These are phyloP conservation scores for Podospora comata DNA, from an alignment of 495 filamentous ascomycete genomes.

Conservation along the genomic window DNA sequence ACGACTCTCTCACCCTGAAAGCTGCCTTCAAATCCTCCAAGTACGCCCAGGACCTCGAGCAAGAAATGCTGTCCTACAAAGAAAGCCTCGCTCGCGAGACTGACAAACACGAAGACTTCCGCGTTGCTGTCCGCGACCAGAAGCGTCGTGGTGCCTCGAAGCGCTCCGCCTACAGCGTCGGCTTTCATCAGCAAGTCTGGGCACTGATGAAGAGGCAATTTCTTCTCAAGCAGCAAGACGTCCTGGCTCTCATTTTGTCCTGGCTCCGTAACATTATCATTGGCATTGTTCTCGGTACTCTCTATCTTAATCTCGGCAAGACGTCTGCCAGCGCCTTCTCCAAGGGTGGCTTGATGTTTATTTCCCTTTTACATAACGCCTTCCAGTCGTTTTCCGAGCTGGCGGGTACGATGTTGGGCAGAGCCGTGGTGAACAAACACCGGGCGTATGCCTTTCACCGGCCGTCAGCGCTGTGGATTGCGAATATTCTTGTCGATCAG, in stretches of 20 bases:
- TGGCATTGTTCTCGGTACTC: constrained; percentile 72
- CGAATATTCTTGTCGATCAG: constrained; percentile 75
- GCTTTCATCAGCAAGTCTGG: constrained; percentile 76
- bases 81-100: constrained; percentile 57
- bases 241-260: constrained; percentile 67
- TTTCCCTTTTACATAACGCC: constrained; percentile 72
- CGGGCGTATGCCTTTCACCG: constrained; percentile 75
- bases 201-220: constrained; percentile 80
- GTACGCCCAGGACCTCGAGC: constrained; percentile 51
- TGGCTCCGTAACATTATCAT: constrained; percentile 75
- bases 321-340: constrained; percentile 72
- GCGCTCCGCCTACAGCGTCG: constrained; percentile 75
- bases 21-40: constrained; percentile 66
- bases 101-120: constrained; percentile 69
- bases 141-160: constrained; percentile 66
- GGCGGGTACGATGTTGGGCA: constrained; percentile 65
- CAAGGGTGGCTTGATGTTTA: constrained; percentile 73
- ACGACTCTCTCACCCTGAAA: constrained; percentile 59
- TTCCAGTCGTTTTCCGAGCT: constrained; percentile 77
- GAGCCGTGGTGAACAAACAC: constrained; percentile 75
- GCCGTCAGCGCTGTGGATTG: constrained; percentile 75
- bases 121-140: constrained; percentile 68
- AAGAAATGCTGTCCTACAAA: constrained; percentile 68
- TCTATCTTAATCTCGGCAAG: constrained; percentile 66
- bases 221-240: constrained; percentile 80